These are phyloP conservation scores for Chlorella sp. DNA, from an alignment of 139 green algal genomes.

Conservation along the genomic window DNA sequence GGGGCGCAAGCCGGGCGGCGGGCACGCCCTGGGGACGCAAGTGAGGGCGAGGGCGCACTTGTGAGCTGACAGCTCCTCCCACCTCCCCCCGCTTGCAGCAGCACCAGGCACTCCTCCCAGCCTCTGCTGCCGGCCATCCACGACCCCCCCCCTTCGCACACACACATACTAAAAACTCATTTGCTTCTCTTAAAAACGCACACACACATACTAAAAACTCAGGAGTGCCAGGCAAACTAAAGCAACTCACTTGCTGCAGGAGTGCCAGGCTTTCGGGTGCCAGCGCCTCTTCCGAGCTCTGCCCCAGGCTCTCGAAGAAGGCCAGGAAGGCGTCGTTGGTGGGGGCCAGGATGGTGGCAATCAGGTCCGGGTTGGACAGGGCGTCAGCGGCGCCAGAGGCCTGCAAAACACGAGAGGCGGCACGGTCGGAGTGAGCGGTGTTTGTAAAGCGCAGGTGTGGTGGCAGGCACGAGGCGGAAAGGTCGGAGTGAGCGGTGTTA, in stretches of 20 bases:
- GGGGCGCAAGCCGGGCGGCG: not conserved
- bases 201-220: too few relatives aligned
- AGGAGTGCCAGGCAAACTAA: not conserved
- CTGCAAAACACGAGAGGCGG: not conserved
- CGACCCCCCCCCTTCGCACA: too few relatives aligned
- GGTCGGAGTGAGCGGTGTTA: not conserved
- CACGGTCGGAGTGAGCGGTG: not conserved
- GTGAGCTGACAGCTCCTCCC: not conserved
- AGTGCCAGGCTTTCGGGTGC: conserved; percentile 35
- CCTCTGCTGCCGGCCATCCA: not conserved
- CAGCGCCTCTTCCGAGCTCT: conserved; percentile 50
- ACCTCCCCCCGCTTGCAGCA: too few relatives aligned
- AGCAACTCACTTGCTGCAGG: not conserved
- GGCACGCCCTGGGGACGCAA: too few relatives aligned
- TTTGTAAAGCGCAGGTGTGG: not conserved
- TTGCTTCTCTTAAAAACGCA: too few relatives aligned
- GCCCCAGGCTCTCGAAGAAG: conserved; percentile 28
- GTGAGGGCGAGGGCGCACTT: not conserved
- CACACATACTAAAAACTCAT: too few relatives aligned
- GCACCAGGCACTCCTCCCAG: too few relatives aligned
- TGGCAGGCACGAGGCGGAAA: not conserved
- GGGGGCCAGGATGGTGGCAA: conserved; percentile 64
- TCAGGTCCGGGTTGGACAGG: conserved; percentile 32
- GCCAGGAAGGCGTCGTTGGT: conserved; percentile 61
- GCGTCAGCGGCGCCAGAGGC: conserved; percentile 17